These are phyloP conservation scores for Colletotrichum noveboracense DNA, from an alignment of 2,329 filamentous ascomycete species.

Conservation along the genomic window DNA sequence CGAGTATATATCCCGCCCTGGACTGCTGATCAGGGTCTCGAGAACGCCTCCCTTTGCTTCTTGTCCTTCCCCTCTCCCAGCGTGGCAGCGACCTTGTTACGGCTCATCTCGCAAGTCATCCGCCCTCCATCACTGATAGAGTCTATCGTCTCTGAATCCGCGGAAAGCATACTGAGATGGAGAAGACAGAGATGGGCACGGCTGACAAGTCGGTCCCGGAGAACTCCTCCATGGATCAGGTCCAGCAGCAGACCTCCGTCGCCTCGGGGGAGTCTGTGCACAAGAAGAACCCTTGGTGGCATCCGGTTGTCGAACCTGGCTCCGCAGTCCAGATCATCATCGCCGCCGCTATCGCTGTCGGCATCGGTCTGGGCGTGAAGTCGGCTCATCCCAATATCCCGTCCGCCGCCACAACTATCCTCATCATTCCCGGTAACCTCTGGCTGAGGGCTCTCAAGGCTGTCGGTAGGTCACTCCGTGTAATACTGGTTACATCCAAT, in stretches of 20 bases:
- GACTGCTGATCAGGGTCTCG: neutral
- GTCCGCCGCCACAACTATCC: slow-evolving; percentile 41
- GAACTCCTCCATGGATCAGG: slow-evolving; percentile 22
- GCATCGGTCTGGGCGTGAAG: slow-evolving; percentile 52
- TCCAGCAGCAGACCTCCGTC: slow-evolving; percentile 7
- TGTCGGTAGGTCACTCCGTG: slow-evolving; percentile 41
- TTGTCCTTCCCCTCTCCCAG: neutral
- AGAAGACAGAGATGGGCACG: slow-evolving; percentile 18
- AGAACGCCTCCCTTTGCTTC: neutral
- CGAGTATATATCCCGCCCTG: slow-evolving; percentile 8
- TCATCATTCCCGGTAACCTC: slow-evolving; percentile 53
- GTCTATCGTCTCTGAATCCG: neutral
- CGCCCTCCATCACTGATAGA: neutral
- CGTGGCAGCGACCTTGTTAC: neutral
- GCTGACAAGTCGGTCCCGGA: slow-evolving; percentile 20
- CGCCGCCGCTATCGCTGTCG: slow-evolving; percentile 53
- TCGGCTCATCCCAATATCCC: slow-evolving; percentile 47
- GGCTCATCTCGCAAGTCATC: neutral
- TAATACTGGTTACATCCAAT: neutral
- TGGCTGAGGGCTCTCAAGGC: slow-evolving; percentile 56
- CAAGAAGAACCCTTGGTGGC: slow-evolving; percentile 38
- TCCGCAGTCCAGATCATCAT: slow-evolving; percentile 55
- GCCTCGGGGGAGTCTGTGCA: slow-evolving; percentile 13
- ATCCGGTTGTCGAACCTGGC: slow-evolving; percentile 44
- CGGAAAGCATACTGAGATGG: neutral